Base-by-base conservation (phyloP, 208 protist species). In the Tetramitus jugosus region DNA sequence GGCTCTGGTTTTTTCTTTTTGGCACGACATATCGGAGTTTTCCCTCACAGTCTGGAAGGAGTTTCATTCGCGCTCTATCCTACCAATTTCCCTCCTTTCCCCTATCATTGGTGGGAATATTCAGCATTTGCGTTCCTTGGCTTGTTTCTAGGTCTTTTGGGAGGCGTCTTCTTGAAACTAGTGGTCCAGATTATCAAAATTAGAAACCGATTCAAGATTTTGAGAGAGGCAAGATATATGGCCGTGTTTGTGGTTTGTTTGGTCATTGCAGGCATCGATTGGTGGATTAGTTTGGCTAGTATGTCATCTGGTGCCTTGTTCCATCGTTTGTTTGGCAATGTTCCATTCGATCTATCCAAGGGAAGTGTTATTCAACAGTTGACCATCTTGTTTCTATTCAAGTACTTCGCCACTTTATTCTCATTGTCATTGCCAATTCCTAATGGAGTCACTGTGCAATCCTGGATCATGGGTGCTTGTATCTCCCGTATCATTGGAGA, bases 31-130 rank as follows among this genome's bases (percentile, higher is more conserved):
- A n/a, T n/a, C n/a, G n/a, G n/a, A n/a, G n/a, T n/a, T n/a, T n/a
- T n/a, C n/a, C n/a, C n/a, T n/a, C n/a, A n/a, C n/a, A n/a, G n/a
- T n/a, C n/a, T n/a, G n/a, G n/a, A n/a, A n/a, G n/a, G n/a, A n/a
- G n/a, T n/a, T n/a, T n/a, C n/a, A n/a, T n/a, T n/a, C n/a, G n/a
- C n/a, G n/a, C 64, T 20, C 10, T 26, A 26, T 20, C 10, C 64
- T 20, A 52, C 64, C 64, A 56, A 69, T 26, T 56, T 69, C 64
- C 64, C 64, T 26, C 64, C 64, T 10, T 20, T 56, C 10, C 64
- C 64, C 20, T 69, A 69, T 20, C 14, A 69, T 20, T 20, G 14
- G 14, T 52, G 20, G 14, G 64, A 69, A 52, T 69, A 56, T 20
- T 69, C 20, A 20, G 10, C 20, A 20, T 69, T 69, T 20, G 20